Evolutionary conservation across 495 filamentous ascomycete genomes (phyloP).

Genomic region (Neurospora cerealis): DNA sequence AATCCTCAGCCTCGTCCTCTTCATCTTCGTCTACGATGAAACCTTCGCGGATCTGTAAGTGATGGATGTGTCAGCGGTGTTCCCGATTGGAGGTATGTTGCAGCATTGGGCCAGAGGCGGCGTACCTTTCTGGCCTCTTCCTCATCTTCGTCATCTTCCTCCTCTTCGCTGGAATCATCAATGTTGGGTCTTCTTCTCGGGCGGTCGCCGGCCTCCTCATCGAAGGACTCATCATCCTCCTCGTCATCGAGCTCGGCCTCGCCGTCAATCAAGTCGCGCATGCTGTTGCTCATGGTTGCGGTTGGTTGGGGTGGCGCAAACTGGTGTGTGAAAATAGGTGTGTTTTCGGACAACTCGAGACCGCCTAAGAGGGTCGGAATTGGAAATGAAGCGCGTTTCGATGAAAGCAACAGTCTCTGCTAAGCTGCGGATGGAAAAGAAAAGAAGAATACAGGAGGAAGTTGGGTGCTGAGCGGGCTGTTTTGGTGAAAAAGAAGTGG

Average conservation of each 20-base stretch:
- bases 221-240: slow-evolving; percentile 73
- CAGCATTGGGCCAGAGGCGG: neutral
- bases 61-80: neutral
- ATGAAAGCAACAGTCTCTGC: neutral
- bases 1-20: slow-evolving; percentile 56
- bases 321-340: neutral
- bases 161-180: slow-evolving; percentile 88
- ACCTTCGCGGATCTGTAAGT: slow-evolving; percentile 69
- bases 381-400: neutral
- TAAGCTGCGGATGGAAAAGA: neutral
- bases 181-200: slow-evolving; percentile 26
- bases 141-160: slow-evolving; percentile 92
- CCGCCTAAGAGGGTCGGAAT: neutral
- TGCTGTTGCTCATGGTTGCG: slow-evolving; percentile 50
- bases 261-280: slow-evolving; percentile 69
- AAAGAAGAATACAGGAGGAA: neutral
- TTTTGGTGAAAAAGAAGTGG: neutral
- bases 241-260: slow-evolving; percentile 90
- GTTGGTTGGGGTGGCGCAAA: neutral
- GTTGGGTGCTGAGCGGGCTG: neutral
- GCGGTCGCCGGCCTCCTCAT: slow-evolving; percentile 70
- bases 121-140: slow-evolving; percentile 53
- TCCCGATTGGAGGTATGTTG: neutral
- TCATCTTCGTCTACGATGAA: slow-evolving; percentile 95
- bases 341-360: neutral